phyloP scores from a whole-genome alignment of 192 early-diverging fungal species.

The Dissophora globulifera region DNA sequence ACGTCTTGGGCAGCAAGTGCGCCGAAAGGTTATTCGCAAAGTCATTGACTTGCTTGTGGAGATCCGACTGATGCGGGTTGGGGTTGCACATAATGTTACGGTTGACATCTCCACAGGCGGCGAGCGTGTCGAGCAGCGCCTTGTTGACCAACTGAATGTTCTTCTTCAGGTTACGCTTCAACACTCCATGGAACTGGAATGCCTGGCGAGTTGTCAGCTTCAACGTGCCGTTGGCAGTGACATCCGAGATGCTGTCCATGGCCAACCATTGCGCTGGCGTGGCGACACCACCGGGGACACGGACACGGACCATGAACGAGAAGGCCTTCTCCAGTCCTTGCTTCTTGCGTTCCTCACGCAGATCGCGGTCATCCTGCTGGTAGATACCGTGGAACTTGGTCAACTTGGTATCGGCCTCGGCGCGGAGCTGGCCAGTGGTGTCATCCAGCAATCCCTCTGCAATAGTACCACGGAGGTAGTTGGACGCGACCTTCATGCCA shows the following conservation, averaged over 20 bases:
- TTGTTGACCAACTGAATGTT: slow-evolving; percentile 95
- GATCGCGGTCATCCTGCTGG: slow-evolving; percentile 96
- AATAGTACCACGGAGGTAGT: slow-evolving; percentile 95
- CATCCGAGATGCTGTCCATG: slow-evolving; percentile 92
- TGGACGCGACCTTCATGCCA: slow-evolving; percentile 91
- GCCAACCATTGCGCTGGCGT: slow-evolving; percentile 91
- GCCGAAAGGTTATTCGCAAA: slow-evolving; percentile 77
- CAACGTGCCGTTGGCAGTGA: slow-evolving; percentile 86
- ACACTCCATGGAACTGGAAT: slow-evolving; percentile 96
- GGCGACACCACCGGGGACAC: slow-evolving; percentile 91
- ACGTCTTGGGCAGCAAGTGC: slow-evolving; percentile 87
- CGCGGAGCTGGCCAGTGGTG: slow-evolving; percentile 80
- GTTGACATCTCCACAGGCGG: slow-evolving; percentile 98
- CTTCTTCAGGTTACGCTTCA: slow-evolving; percentile 89
- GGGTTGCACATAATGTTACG: slow-evolving; percentile 96
- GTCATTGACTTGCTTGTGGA: slow-evolving; percentile 82
- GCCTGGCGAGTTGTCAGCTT: slow-evolving; percentile 98
- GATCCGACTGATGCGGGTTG: slow-evolving; percentile 80
- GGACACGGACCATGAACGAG: slow-evolving; percentile 97
- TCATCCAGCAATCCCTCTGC: slow-evolving; percentile 83
- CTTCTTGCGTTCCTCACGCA: slow-evolving; percentile 84
- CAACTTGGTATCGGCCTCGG: slow-evolving; percentile 91
- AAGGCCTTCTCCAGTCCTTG: slow-evolving; percentile 92
- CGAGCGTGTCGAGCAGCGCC: slow-evolving; percentile 89
- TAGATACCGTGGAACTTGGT: slow-evolving; percentile 98